Conservation (phyloP, 306 rosid species). For the Quercus dentata region DNA sequence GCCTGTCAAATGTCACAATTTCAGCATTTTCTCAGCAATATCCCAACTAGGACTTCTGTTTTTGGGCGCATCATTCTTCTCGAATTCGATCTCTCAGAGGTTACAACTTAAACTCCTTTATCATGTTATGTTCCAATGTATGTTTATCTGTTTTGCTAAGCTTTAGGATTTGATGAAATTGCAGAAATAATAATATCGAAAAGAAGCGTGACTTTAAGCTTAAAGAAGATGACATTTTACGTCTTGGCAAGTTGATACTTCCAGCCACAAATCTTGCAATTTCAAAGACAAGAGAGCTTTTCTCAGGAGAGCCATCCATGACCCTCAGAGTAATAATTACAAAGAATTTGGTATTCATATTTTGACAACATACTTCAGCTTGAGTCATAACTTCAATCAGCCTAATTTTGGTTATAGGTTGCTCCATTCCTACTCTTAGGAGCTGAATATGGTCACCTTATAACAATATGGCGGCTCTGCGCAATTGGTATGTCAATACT, state of each 20-base stretch:
- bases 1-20: background rate
- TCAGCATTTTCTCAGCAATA: conserved; percentile 68
- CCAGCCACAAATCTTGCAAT: conserved; percentile 66
- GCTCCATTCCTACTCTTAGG: conserved; percentile 78
- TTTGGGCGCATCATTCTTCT: conserved; percentile 66
- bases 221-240: conserved; percentile 70
- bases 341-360: background rate
- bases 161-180: conserved; percentile 4
- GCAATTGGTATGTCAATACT: conserved; percentile 53
- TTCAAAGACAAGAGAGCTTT: conserved; percentile 51
- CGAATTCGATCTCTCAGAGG: conserved; percentile 70
- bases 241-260: conserved; percentile 53
- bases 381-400: conserved; percentile 7
- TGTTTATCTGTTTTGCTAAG: background rate
- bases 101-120: conserved; percentile 13
- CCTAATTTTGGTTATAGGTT: conserved; percentile 42
- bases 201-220: conserved; percentile 39
- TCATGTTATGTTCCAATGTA: background rate
- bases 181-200: conserved; percentile 50
- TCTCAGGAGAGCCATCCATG: conserved; percentile 87
- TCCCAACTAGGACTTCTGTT: conserved; percentile 66
- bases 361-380: background rate
- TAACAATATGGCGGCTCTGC: conserved; percentile 74
- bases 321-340: conserved; percentile 66
- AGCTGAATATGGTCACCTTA: conserved; percentile 77